Conservation (phyloP, 768 basidiomycete species). For the Tricholoma matsutake region DNA sequence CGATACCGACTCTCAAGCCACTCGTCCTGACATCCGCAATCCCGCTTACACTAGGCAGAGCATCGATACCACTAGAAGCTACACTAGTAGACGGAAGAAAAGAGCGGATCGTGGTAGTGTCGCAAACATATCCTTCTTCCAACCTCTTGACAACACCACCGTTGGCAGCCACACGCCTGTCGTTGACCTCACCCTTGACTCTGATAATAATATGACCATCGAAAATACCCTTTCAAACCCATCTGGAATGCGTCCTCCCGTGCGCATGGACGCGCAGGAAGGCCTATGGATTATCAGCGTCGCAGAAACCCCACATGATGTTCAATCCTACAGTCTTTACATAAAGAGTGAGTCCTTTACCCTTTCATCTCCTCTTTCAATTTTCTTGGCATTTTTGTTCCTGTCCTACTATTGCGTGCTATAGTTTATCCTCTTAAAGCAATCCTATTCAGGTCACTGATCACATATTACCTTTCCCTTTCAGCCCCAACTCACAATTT, state of each 20-base stretch:
- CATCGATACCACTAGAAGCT: slow-evolving; percentile 41
- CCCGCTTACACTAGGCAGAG: slow-evolving; percentile 36
- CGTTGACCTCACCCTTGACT: slow-evolving; percentile 15
- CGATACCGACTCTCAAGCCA: slow-evolving; percentile 25
- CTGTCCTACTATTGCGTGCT: background rate
- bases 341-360: slow-evolving; percentile 74
- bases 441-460: slow-evolving; percentile 15
- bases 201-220: slow-evolving; percentile 23
- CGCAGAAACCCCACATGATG: slow-evolving; percentile 78
- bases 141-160: slow-evolving; percentile 26
- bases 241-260: slow-evolving; percentile 39
- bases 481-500: slow-evolving; percentile 87
- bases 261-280: slow-evolving; percentile 71
- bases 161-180: slow-evolving; percentile 7
- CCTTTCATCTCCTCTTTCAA: slow-evolving; percentile 14
- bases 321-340: slow-evolving; percentile 75
- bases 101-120: slow-evolving; percentile 34
- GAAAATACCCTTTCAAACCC: slow-evolving; percentile 22
- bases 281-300: slow-evolving; percentile 88
- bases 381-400: slow-evolving; percentile 3
- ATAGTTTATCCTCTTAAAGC: background rate
- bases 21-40: slow-evolving; percentile 25
- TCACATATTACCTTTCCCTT: slow-evolving; percentile 21
- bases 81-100: slow-evolving; percentile 33
- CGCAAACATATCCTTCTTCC: slow-evolving; percentile 42